phyloP scores from a whole-genome alignment of 495 filamentous ascomycete species.

The Parachaetomium inaequale region DNA sequence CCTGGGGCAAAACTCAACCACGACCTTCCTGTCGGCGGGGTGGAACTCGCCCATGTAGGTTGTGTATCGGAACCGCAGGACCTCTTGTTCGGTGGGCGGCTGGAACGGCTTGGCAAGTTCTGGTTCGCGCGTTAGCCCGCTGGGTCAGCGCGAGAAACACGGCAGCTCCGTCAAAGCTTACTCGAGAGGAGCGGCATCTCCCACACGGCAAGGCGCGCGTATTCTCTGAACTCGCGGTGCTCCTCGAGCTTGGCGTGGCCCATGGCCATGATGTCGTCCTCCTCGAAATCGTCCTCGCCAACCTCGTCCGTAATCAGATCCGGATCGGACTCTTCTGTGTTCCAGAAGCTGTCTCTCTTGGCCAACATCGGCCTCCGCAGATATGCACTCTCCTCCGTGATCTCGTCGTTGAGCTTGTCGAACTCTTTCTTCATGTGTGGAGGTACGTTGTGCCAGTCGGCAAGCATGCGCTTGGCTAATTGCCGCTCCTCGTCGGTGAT shows the following conservation, averaged over 20 bases:
- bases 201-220: slow-evolving; percentile 84
- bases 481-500: slow-evolving; percentile 11
- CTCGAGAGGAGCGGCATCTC: slow-evolving; percentile 89
- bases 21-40: slow-evolving; percentile 87
- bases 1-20: slow-evolving; percentile 74
- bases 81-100: slow-evolving; percentile 60
- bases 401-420: slow-evolving; percentile 12
- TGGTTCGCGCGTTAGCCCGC: slow-evolving; percentile 30
- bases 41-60: slow-evolving; percentile 92
- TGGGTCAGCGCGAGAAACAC: slow-evolving; percentile 1
- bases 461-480: slow-evolving; percentile 10
- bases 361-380: slow-evolving; percentile 11
- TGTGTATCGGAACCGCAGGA: slow-evolving; percentile 93
- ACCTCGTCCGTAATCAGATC: slow-evolving; percentile 41
- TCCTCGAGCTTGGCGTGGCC: slow-evolving; percentile 85
- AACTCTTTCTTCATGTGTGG: slow-evolving; percentile 8
- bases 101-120: slow-evolving; percentile 79
- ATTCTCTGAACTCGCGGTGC: slow-evolving; percentile 84
- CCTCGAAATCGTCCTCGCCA: slow-evolving; percentile 46
- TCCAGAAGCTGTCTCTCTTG: slow-evolving; percentile 37
- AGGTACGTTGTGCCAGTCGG: slow-evolving; percentile 20
- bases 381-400: slow-evolving; percentile 1
- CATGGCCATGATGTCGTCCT: slow-evolving; percentile 76
- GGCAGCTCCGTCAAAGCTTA: slow-evolving; percentile 46
- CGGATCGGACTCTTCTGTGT: slow-evolving; percentile 40